Conservation (phyloP, 345 rosid genomes). For the Erucastrum elatum region DNA sequence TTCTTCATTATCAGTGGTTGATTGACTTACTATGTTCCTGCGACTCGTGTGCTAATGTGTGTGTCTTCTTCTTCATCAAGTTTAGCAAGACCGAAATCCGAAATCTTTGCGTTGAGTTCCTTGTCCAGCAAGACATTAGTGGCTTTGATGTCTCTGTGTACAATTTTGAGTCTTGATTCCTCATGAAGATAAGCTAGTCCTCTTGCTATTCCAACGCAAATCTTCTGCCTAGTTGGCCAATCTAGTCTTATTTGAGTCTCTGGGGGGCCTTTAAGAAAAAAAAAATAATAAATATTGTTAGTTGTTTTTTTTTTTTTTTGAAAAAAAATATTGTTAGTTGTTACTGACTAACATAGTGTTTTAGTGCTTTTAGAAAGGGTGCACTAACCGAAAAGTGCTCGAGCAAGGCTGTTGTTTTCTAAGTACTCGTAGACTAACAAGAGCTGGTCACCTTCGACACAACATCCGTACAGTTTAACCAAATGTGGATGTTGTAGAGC, state of each 20-base stretch:
- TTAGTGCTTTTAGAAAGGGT: background rate
- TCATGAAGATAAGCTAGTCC: conserved; percentile 55
- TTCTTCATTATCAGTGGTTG: background rate
- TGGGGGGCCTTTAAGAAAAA: conserved; percentile 32
- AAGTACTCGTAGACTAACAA: conserved; percentile 59
- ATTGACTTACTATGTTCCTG: conserved; percentile 49
- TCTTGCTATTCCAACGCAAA: conserved; percentile 53
- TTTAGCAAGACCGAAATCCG: conserved; percentile 54
- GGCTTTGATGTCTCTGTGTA: conserved; percentile 57
- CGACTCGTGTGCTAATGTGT: conserved; percentile 53
- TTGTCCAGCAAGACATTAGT: conserved; percentile 50
- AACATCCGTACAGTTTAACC: conserved; percentile 57
- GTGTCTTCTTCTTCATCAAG: conserved; percentile 52
- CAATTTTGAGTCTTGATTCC: conserved; percentile 50
- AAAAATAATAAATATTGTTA: background rate
- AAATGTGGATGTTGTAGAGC: conserved; percentile 63
- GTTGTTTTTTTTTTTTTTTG: too few species aligned
- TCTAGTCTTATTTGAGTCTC: conserved; percentile 39
- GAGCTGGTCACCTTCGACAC: conserved; percentile 56
- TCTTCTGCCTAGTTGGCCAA: conserved; percentile 46
- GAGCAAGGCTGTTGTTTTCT: conserved; percentile 57
- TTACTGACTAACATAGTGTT: background rate
- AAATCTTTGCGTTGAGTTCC: conserved; percentile 45
- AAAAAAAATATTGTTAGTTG: background rate
- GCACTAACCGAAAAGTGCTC: conserved; percentile 48